Conservation (phyloP, 2,329 filamentous ascomycete genomes). For the Monosporascus sp. region DNA sequence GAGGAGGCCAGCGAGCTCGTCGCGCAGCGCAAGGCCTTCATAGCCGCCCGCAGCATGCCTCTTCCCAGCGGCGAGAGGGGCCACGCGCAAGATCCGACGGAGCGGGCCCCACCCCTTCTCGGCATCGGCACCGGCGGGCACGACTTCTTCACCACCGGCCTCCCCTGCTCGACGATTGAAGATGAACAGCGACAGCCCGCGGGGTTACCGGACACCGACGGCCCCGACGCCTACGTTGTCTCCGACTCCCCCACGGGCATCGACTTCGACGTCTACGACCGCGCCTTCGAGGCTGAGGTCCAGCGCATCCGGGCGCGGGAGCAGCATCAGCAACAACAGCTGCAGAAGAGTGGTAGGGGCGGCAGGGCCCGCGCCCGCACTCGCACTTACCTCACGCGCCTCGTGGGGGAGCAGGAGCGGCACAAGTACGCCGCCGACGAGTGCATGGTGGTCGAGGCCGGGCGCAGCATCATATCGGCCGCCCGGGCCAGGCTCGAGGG, state of each 20-base stretch:
- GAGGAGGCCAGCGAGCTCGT: conserved; percentile 46
- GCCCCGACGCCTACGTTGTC: conserved; percentile 42
- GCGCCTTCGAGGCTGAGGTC: conserved; percentile 82
- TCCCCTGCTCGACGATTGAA: neutral
- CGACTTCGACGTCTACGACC: conserved; percentile 84
- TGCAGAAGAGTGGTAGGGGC: too few relatives aligned
- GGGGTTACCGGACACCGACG: neutral
- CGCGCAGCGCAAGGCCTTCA: conserved; percentile 39
- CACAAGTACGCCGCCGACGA: conserved; percentile 33
- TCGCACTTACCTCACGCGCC: conserved; percentile 42
- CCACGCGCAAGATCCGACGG: conserved; percentile 58
- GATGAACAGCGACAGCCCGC: neutral
- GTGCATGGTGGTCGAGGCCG: conserved; percentile 29
- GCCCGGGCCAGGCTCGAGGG: conserved; percentile 7
- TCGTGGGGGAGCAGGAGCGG: conserved; percentile 39
- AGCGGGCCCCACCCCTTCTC: conserved; percentile 61
- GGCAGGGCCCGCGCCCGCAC: conserved; percentile 21
- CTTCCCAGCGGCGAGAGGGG: conserved; percentile 42
- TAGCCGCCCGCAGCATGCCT: conserved; percentile 26
- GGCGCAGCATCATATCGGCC: conserved; percentile 8
- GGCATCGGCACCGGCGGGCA: conserved; percentile 66
- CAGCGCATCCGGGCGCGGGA: conserved; percentile 34
- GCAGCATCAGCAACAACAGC: conserved; percentile 9
- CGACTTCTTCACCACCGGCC: conserved; percentile 27
- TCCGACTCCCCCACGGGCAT: conserved; percentile 81